Evolutionary conservation across 345 rosid genomes (phyloP).

Genomic region (Syzygium aqueum): DNA sequence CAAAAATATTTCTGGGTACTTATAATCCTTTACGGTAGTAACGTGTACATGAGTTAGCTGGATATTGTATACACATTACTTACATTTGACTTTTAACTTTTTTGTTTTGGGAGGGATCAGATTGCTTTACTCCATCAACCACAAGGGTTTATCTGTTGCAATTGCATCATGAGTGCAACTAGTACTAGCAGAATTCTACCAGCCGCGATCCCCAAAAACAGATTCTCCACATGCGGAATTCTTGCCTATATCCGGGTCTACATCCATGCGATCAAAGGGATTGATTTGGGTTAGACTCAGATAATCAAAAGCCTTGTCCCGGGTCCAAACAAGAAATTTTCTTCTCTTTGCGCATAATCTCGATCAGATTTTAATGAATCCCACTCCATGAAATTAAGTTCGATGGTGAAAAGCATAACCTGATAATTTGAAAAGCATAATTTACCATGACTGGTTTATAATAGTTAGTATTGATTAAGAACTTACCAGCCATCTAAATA

Average conservation of each 20-base stretch:
- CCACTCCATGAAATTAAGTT: not conserved
- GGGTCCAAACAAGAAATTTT: not conserved
- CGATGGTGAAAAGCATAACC: not conserved
- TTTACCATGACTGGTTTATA: too few species aligned
- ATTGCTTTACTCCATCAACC: not conserved
- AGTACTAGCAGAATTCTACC: not conserved
- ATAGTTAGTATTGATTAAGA: not conserved
- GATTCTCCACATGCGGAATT: not conserved
- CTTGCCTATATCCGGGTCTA: not conserved
- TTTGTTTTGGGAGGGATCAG: not conserved
- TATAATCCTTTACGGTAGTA: not conserved
- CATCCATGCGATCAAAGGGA: not conserved
- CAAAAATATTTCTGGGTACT: not conserved
- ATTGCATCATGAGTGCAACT: not conserved
- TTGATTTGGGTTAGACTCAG: not conserved
- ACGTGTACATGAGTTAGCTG: not conserved
- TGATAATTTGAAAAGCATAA: not conserved
- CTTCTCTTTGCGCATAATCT: not conserved
- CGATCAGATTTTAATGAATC: not conserved
- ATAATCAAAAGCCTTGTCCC: rapidly evolving
- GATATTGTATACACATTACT: not conserved
- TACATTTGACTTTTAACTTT: not conserved
- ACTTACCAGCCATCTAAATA: not conserved
- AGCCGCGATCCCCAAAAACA: too few species aligned
- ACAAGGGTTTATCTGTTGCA: not conserved